Conservation (phyloP, 495 filamentous ascomycete species). For the Hamigera avellanea region DNA sequence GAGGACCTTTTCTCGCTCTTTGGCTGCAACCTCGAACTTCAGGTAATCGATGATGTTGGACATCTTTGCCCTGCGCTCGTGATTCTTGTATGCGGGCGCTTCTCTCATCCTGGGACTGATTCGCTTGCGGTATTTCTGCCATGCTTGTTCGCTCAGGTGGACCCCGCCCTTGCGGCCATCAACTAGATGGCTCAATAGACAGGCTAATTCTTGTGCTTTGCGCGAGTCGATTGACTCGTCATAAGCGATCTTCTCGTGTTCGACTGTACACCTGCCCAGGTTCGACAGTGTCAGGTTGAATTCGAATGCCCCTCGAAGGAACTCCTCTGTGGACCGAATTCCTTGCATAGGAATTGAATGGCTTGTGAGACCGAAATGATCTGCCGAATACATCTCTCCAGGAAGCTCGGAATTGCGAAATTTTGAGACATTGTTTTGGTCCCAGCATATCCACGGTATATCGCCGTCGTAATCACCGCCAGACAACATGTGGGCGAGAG, state of each 20-base stretch:
- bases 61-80: slow-evolving; percentile 20
- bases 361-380: slow-evolving; percentile 47
- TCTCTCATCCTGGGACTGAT: slow-evolving; percentile 18
- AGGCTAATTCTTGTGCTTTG: slow-evolving; percentile 47
- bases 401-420: slow-evolving; percentile 63
- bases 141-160: slow-evolving; percentile 47
- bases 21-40: slow-evolving; percentile 47
- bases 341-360: slow-evolving; percentile 34
- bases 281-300: slow-evolving; percentile 57
- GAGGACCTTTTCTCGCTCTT: slow-evolving; percentile 39
- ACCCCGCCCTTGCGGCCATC: slow-evolving; percentile 71
- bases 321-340: slow-evolving; percentile 20
- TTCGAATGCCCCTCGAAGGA: slow-evolving; percentile 44
- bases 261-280: slow-evolving; percentile 64
- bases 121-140: slow-evolving; percentile 35
- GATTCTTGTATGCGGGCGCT: slow-evolving; percentile 31
- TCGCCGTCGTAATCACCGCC: slow-evolving; percentile 97
- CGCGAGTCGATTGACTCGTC: slow-evolving; percentile 43
- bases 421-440: slow-evolving; percentile 55
- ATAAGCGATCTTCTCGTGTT: slow-evolving; percentile 64
- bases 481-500: slow-evolving; percentile 71
- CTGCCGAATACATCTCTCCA: slow-evolving; percentile 21
- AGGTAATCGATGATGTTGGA: slow-evolving; percentile 60
- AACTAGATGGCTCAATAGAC: slow-evolving; percentile 66
- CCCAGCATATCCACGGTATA: slow-evolving; percentile 85